Evolutionary conservation across 2,329 filamentous ascomycete species (phyloP).

Genomic region (Venturia oleaginea): DNA sequence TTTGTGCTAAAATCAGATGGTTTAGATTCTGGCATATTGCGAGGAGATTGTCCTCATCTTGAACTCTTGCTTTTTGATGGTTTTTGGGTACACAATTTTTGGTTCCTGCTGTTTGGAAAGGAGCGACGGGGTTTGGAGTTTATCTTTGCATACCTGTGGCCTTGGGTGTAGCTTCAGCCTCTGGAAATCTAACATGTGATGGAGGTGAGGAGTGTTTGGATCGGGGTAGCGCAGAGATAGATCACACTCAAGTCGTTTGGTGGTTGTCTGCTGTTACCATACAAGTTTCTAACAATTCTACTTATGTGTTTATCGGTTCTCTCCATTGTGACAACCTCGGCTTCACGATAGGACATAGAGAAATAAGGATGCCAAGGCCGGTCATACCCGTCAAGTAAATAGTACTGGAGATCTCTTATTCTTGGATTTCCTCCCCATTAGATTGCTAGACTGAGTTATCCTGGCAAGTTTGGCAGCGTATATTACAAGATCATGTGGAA

Average conservation of each 20-base stretch:
- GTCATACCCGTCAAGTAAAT: too few relatives aligned
- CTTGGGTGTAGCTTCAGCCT: background rate
- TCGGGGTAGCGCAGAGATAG: background rate
- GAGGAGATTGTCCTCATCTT: background rate
- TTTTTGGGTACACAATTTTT: background rate
- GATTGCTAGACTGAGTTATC: too few relatives aligned
- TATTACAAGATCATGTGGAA: too few relatives aligned
- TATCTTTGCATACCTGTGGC: background rate
- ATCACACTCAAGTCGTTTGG: background rate
- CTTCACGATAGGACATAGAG: too few relatives aligned
- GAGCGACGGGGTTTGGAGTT: constrained; percentile 9
- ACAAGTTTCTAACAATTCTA: background rate
- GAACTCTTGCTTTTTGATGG: background rate
- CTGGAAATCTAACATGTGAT: background rate
- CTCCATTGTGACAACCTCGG: too few relatives aligned
- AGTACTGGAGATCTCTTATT: too few relatives aligned
- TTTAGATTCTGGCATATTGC: background rate
- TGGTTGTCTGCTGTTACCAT: background rate
- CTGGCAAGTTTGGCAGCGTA: too few relatives aligned
- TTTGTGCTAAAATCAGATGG: background rate
- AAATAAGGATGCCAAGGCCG: too few relatives aligned
- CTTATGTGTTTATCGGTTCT: background rate
- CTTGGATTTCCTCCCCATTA: too few relatives aligned
- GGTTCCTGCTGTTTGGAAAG: background rate
- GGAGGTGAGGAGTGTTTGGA: background rate